phyloP scores from a whole-genome alignment of 2,329 filamentous ascomycete species.

The Scopulariopsis brevicaulis region DNA sequence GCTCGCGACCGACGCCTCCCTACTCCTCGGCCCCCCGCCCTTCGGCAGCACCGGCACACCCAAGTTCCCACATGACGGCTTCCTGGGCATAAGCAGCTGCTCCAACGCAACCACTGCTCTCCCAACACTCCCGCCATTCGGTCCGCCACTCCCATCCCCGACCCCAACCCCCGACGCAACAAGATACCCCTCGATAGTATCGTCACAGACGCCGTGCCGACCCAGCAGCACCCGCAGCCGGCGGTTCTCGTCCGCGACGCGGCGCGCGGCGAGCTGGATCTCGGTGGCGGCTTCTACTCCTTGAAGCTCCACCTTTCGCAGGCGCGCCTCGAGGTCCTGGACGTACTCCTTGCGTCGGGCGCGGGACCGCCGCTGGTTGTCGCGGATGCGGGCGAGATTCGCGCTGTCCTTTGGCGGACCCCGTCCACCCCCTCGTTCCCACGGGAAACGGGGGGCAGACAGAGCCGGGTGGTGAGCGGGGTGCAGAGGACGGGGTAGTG shows the following conservation, averaged over 20 bases:
- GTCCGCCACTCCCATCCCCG: background rate
- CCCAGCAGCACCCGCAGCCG: constrained; percentile 48
- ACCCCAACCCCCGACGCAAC: background rate
- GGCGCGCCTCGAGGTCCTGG: constrained; percentile 49
- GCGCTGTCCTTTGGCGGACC: constrained; percentile 9
- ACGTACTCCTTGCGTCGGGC: constrained; percentile 65
- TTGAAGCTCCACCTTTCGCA: constrained; percentile 50
- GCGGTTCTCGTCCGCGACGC: constrained; percentile 59
- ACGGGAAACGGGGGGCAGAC: background rate
- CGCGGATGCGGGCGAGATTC: constrained; percentile 48
- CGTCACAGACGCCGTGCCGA: constrained; percentile 43
- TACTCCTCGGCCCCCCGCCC: constrained; percentile 2
- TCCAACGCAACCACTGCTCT: constrained; percentile 21
- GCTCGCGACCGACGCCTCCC: constrained; percentile 1
- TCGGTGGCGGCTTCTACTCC: constrained; percentile 61
- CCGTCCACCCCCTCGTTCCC: background rate
- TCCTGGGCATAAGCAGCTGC: constrained; percentile 23
- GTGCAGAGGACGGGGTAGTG: background rate
- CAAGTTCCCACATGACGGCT: constrained; percentile 16
- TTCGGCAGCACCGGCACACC: constrained; percentile 12
- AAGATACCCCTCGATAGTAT: constrained; percentile 35
- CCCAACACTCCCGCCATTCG: constrained; percentile 5
- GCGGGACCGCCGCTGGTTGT: constrained; percentile 69
- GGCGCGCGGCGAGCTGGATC: constrained; percentile 58
- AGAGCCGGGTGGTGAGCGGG: background rate